Base-by-base conservation (phyloP, 768 basidiomycete genomes). In the Stropharia rugosoannulata region DNA sequence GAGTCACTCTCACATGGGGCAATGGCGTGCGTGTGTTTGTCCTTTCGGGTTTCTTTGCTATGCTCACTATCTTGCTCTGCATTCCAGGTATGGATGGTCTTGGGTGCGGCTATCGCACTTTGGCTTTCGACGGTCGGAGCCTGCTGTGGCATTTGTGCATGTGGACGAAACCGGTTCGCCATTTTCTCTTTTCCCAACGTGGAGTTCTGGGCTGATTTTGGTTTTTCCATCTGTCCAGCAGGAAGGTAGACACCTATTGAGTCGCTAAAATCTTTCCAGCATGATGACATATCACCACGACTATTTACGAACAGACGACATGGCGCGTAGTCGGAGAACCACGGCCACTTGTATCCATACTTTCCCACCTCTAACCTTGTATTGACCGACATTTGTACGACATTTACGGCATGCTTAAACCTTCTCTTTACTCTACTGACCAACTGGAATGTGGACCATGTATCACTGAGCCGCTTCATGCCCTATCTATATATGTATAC, bases 31-130 rank as follows among this genome's bases (percentile, higher is more conserved):
- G 74, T 71, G 51, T 52, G 37, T n/a, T n/a, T n/a, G n/a, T 41
- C 47, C 42, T 59, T 50, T 38, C 47, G 25, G 46, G 13, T 35
- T 18, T 49, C 40, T 51, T 49, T 56, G 38, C 49, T 27, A 51
- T 13, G 29, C 46, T 39, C 22, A 22, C 29, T 32, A 49, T 36
- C 40, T 57, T 37, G 16, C 32, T 32, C 19, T 49, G 19, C 47
- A 37, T 47, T 37, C 55, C 61, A 80, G 78, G 75, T 79, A 41
- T 85, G 83, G 81, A 77, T 85, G 73, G 69, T 72, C n/a, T 67
- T 84, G 35, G 78, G 66, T 16, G 82, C 83, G 4, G 69, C 76
- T 13, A 62, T 84, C 51, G 70, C 74, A 12, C 68, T 82, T 16
- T 83, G 80, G 82, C 57, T 77, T 41, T 73, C 77, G 32, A 69